Percentiles rank a stretch among this genome's conserved stretches.
Conservation (phyloP, 345 rosid genomes). For the Euphorbia tirucalli region DNA sequence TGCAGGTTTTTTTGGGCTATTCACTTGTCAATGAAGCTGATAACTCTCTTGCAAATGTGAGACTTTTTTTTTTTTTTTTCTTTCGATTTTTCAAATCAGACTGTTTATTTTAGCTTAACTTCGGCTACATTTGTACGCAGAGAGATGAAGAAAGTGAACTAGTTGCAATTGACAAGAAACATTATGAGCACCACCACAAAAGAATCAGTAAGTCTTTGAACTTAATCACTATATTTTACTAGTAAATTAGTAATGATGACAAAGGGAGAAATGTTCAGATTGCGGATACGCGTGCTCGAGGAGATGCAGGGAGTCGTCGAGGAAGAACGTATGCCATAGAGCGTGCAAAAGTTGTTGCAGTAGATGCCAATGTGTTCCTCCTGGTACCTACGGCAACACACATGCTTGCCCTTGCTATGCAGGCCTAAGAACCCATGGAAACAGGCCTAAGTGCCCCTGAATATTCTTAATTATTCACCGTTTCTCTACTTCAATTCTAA, state of each 20-base stretch:
- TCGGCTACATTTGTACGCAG: conserved; percentile 8
- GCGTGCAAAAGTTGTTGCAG: conserved; percentile 20
- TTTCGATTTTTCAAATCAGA: neutral
- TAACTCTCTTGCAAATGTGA: conserved; percentile 21
- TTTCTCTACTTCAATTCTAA: no score
- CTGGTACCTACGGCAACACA: conserved; percentile 28
- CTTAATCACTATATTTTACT: no score
- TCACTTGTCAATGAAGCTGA: conserved; percentile 12
- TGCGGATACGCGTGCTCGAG: conserved; percentile 30
- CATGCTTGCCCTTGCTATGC: conserved; percentile 26
- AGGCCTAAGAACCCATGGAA: conserved; percentile 22
- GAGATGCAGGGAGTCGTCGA: conserved; percentile 26
- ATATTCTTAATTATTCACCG: no score
- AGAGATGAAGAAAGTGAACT: conserved; percentile 21
- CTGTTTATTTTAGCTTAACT: neutral
- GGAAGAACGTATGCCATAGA: conserved; percentile 25
- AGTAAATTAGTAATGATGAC: no score
- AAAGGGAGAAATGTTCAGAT: conserved; percentile 28
- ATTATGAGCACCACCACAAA: conserved; percentile 20
- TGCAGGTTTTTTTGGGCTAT: conserved; percentile 27
- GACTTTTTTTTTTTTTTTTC: no score
- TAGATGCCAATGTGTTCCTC: conserved; percentile 25
- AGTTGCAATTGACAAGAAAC: conserved; percentile 18
- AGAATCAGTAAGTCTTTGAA: conserved; percentile 50
- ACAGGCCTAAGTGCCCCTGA: conserved; percentile 27